Conservation (phyloP, 768 basidiomycete genomes). For the Xerocomellus intermedius region DNA sequence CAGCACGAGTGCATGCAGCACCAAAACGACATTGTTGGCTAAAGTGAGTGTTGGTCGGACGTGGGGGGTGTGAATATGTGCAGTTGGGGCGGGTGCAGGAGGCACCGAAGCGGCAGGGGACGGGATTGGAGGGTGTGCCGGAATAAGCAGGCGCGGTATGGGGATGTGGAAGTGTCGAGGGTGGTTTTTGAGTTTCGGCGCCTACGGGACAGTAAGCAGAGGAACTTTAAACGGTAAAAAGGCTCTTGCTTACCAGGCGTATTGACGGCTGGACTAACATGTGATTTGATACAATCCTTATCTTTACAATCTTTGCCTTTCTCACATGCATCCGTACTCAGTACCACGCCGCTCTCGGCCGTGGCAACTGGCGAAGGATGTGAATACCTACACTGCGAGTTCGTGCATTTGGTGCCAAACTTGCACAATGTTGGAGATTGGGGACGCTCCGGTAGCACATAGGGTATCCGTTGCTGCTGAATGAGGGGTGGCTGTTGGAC, state of each 20-base stretch:
- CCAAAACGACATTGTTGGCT: constrained; percentile 78
- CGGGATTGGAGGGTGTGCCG: constrained; percentile 24
- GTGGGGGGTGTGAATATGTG: constrained; percentile 64
- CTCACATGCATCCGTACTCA: constrained; percentile 92
- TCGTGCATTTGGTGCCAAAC: constrained; percentile 87
- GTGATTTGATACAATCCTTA: constrained; percentile 88
- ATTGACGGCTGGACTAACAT: constrained; percentile 83
- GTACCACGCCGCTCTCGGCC: constrained; percentile 88
- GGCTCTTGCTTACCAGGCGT: constrained; percentile 47
- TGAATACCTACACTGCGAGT: constrained; percentile 84
- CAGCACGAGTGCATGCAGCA: constrained; percentile 76
- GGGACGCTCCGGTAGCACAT: constrained; percentile 70
- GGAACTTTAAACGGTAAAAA: background rate
- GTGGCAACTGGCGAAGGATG: constrained; percentile 98
- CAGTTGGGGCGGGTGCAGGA: constrained; percentile 70
- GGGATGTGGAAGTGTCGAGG: constrained; percentile 36
- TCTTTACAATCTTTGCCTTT: constrained; percentile 87
- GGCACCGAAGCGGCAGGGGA: constrained; percentile 67
- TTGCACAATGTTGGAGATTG: constrained; percentile 93
- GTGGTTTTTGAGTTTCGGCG: constrained; percentile 35
- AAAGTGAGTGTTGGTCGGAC: constrained; percentile 37
- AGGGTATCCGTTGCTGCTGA: constrained; percentile 41
- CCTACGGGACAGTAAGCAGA: constrained; percentile 20
- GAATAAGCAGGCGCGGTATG: constrained; percentile 33
- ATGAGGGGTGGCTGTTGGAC: constrained; percentile 4